Percentiles rank a stretch among this genome's conserved stretches.
Conservation (phyloP, 2,329 filamentous ascomycete species). For the Chaetomium sp. region DNA sequence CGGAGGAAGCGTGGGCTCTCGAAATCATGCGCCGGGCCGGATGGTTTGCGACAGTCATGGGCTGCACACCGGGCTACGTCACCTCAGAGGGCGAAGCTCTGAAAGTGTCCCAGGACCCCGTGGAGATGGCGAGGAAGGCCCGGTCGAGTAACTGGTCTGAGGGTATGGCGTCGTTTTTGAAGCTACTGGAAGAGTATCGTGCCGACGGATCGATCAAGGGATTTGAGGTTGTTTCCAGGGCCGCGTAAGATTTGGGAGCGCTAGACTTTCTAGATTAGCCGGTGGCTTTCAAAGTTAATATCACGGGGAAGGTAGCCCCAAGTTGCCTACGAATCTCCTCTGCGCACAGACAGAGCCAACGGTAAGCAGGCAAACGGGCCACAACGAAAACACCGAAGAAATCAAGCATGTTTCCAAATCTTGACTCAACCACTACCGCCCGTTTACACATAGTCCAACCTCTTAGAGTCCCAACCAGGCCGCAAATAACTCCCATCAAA, state of each 20-base stretch:
- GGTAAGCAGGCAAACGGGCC: no score
- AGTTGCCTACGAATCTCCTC: no score
- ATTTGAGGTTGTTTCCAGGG: conserved; percentile 3
- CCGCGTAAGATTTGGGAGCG: no score
- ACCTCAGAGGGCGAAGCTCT: conserved; percentile 38
- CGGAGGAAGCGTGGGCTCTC: conserved; percentile 42
- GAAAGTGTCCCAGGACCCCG: conserved; percentile 20
- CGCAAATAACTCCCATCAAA: conserved; percentile 8
- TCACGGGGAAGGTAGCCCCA: no score
- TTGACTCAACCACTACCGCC: not conserved
- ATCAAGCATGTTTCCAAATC: not conserved
- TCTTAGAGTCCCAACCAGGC: not conserved
- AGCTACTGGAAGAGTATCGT: conserved; percentile 16
- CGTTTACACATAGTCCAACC: conserved; percentile 1
- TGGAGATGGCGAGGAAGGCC: conserved; percentile 29
- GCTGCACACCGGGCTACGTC: conserved; percentile 51
- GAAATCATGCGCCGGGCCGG: conserved; percentile 35
- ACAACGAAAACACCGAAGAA: no score
- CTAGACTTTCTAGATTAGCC: no score
- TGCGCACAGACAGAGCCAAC: no score
- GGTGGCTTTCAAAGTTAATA: no score
- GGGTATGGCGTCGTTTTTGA: conserved; percentile 28
- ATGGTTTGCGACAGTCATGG: conserved; percentile 33
- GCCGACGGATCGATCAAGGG: conserved; percentile 17
- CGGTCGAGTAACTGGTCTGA: conserved; percentile 18